Evolutionary conservation across 2,329 filamentous ascomycete genomes (phyloP), one percentile per base, ranked within the genome.

Genomic region (Akanthomyces muscarius): DNA sequence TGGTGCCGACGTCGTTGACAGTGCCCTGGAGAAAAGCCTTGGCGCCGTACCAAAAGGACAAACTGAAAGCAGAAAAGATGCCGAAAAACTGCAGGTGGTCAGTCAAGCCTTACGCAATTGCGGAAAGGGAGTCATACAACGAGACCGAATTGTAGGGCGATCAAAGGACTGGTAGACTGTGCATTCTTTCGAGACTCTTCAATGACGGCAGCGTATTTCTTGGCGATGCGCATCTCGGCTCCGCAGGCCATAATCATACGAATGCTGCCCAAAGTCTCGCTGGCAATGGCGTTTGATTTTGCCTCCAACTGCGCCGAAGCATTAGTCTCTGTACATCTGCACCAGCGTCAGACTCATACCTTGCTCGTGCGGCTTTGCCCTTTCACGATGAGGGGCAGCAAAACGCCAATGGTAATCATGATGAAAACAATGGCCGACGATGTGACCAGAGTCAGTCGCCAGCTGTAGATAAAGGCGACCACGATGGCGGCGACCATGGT

Each of bases 31-130:
- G 65, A 54, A 74, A 80, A 0, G 81, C 78, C 67, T 80, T 83
- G 52, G 81, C 80, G 4, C 86, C 86, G 66, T 83, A 88, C 85
- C 85, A 89, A 65, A 89, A 89, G 8, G 81, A 77, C 25, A 88
- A 75, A 1, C 80, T 82, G 65, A 87, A 87, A 0, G 81, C 77
- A 3, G 75, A 71, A 62, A 81, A 84, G 0, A 83, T 71, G 3
- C 78, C 78, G 58, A 86, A 86, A 72, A 85, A 86, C 75, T 80
- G 44, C 2, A 44, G 11, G 2, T 1, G 4, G 4, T 41, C 28
- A 38, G 41, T 56, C 30, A 56, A 38, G n/a, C 36, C 8, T 14
- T 23, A 16, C 2, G 18, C 72, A 58, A 71, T 68, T 33, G 47
- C 21, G 5, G 36, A 4, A 53, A 51, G 38, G 7, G 5, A 38